Conservation (phyloP, 306 rosid genomes). For the Gynostemma pentaphyllum region DNA sequence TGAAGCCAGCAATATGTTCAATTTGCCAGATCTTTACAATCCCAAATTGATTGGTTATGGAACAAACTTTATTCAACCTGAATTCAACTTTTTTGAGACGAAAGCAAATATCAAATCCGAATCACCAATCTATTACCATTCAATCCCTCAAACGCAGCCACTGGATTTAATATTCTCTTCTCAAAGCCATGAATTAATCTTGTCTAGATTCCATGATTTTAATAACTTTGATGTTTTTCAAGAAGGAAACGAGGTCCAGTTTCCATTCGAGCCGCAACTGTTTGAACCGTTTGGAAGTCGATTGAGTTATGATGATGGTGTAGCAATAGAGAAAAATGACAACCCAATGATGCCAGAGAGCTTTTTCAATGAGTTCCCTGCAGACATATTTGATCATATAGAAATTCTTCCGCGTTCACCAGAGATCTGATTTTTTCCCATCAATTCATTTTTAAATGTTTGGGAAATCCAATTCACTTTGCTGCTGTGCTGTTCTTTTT, state of each 20-base stretch:
- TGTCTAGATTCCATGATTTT: constrained; percentile 28
- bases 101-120: constrained; percentile 18
- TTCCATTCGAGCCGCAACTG: constrained; percentile 25
- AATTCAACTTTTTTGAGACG: constrained; percentile 20
- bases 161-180: constrained; percentile 33
- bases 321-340: constrained; percentile 16
- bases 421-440: background rate
- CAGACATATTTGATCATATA: constrained; percentile 47
- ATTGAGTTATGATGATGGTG: constrained; percentile 17
- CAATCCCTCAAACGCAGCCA: constrained; percentile 18
- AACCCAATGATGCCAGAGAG: constrained; percentile 17
- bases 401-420: constrained; percentile 28
- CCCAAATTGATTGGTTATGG: constrained; percentile 20
- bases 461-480: too few species aligned
- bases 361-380: constrained; percentile 69
- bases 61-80: constrained; percentile 21
- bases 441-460: background rate
- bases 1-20: constrained; percentile 35
- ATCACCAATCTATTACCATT: constrained; percentile 23
- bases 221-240: constrained; percentile 25
- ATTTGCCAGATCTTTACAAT: constrained; percentile 41
- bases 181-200: constrained; percentile 31
- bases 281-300: constrained; percentile 32
- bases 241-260: constrained; percentile 21
- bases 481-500: too few species aligned